Percentiles rank a stretch among this genome's conserved stretches.
Conservation (phyloP, 441 rosid genomes). For the Pelargonium fulgidum region DNA sequence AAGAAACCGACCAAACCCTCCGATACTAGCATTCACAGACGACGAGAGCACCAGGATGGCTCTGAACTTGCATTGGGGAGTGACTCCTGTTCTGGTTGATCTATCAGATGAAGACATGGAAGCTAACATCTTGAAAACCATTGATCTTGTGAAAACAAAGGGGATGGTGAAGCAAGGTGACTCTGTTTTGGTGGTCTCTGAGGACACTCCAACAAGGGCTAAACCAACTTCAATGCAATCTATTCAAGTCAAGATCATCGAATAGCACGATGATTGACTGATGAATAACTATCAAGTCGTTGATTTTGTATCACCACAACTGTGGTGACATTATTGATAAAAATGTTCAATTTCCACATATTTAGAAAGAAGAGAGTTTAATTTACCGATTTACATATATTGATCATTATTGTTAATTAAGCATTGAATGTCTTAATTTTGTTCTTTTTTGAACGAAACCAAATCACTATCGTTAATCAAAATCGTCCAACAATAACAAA, state of each 20-base stretch:
- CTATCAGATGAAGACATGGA: conserved; percentile 39
- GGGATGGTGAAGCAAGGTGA: conserved; percentile 36
- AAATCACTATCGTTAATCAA: too few species aligned
- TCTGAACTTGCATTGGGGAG: conserved; percentile 48
- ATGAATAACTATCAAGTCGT: background rate
- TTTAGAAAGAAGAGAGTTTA: too few species aligned
- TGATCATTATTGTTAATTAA: too few species aligned
- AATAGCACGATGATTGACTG: background rate
- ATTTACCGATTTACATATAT: too few species aligned
- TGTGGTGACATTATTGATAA: background rate
- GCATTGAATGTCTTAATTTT: too few species aligned
- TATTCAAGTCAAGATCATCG: conserved; percentile 46
- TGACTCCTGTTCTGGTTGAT: conserved; percentile 29
- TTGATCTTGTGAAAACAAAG: conserved; percentile 29
- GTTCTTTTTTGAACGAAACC: too few species aligned
- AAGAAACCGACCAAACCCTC: conserved; percentile 41
- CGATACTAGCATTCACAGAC: conserved; percentile 40
- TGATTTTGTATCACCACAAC: background rate
- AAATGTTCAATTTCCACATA: too few species aligned
- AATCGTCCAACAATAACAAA: too few species aligned
- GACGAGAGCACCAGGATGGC: conserved; percentile 37
- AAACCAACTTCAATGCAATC: conserved; percentile 44
- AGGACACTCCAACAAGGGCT: conserved; percentile 30
- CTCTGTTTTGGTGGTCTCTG: conserved; percentile 38
- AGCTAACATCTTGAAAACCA: conserved; percentile 29